These are phyloP conservation scores for Russula virescens DNA, from an alignment of 768 basidiomycete species.

Conservation along the genomic window DNA sequence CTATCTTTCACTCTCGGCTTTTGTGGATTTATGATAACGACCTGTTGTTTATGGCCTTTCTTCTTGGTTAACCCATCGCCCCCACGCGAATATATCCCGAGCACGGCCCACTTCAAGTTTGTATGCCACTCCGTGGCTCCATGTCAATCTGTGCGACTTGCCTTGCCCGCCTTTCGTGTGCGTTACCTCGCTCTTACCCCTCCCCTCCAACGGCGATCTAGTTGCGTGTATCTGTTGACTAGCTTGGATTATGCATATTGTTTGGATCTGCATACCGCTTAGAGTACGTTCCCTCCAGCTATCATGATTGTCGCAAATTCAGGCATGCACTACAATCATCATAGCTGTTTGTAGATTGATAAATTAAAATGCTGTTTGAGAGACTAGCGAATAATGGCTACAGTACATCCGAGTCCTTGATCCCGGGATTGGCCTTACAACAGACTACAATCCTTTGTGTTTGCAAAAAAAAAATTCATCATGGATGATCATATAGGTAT, in stretches of 20 bases:
- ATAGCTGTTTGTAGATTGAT: too few relatives aligned
- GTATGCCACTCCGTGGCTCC: background rate
- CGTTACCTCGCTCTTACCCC: background rate
- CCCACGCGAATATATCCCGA: conserved; percentile 5
- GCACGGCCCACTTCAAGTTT: background rate
- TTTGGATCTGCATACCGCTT: background rate
- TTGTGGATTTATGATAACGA: too few relatives aligned
- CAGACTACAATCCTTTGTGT: too few relatives aligned
- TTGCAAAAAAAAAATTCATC: too few relatives aligned
- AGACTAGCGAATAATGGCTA: too few relatives aligned
- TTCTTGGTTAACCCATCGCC: conserved; percentile 6
- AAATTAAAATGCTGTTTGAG: too few relatives aligned
- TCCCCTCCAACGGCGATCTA: background rate
- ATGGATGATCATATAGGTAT: too few relatives aligned
- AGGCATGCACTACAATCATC: too few relatives aligned
- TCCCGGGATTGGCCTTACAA: too few relatives aligned
- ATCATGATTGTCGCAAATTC: background rate
- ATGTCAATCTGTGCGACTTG: background rate
- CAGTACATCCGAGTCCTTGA: too few relatives aligned
- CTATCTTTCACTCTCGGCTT: background rate
- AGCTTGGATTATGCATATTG: conserved; percentile 14
- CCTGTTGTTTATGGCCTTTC: background rate
- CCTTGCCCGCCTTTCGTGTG: background rate
- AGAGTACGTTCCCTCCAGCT: background rate
- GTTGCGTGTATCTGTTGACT: conserved; percentile 11